Conservation (phyloP, 225 moss, liverwort and hornwort genomes). For the Sphagnum contortum region DNA sequence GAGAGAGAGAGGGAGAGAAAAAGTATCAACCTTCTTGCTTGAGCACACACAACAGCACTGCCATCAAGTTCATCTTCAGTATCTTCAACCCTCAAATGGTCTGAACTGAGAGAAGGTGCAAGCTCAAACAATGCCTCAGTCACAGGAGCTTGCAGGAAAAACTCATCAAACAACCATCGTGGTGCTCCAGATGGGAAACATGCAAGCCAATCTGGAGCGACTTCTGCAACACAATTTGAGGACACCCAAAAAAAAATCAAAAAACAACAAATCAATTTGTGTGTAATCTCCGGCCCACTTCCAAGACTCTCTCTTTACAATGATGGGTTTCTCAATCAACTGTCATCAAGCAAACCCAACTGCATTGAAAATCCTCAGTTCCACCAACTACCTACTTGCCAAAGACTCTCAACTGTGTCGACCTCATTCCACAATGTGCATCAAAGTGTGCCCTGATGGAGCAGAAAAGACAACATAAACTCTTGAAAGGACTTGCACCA, state of each 20-base stretch:
- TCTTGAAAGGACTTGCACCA: neutral
- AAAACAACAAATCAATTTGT: too few relatives aligned
- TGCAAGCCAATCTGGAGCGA: slow-evolving; percentile 85
- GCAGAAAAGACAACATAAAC: slow-evolving; percentile 15
- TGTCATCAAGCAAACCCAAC: neutral
- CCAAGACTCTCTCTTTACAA: neutral
- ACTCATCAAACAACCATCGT: slow-evolving; percentile 64
- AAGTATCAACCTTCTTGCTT: slow-evolving; percentile 65
- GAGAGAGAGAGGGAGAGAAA: too few relatives aligned
- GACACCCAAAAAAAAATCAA: neutral
- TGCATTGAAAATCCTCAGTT: slow-evolving; percentile 1
- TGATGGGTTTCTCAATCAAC: neutral
- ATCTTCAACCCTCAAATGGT: slow-evolving; percentile 28
- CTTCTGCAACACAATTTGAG: slow-evolving; percentile 30
- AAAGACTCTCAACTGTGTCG: too few relatives aligned
- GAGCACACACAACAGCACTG: slow-evolving; percentile 40
- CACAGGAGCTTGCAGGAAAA: slow-evolving; percentile 58
- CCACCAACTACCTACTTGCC: neutral
- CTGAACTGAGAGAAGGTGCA: slow-evolving; percentile 35
- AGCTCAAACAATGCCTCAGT: slow-evolving; percentile 46
- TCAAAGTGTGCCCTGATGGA: neutral
- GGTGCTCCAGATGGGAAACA: slow-evolving; percentile 50
- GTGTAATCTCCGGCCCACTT: too few relatives aligned
- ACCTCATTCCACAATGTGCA: neutral
- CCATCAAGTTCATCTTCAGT: slow-evolving; percentile 30